Evolutionary conservation across 345 rosid genomes (phyloP).

Genomic region (Noccaea bulbosa): DNA sequence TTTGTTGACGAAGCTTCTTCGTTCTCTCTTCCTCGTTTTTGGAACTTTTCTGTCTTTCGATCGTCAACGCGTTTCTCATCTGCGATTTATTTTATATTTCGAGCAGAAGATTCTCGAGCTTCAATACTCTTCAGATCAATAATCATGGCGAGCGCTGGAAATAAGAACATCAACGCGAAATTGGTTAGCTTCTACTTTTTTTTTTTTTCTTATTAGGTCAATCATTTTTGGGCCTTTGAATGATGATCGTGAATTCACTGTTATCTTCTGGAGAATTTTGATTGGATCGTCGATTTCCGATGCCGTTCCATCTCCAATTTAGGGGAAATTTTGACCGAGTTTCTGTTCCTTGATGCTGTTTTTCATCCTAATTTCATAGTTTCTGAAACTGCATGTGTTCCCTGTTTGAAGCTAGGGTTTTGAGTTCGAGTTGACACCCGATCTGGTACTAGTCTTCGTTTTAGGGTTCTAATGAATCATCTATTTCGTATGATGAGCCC

Average conservation of each 20-base stretch:
- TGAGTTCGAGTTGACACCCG: slow-evolving; percentile 28
- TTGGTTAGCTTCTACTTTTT: slow-evolving; percentile 26
- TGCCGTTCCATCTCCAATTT: slow-evolving; percentile 15
- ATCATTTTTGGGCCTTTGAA: background rate
- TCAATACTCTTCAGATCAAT: slow-evolving; percentile 23
- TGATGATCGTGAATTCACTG: slow-evolving; percentile 10
- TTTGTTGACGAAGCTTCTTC: slow-evolving; percentile 33
- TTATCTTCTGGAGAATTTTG: slow-evolving; percentile 4
- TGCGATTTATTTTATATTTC: slow-evolving; percentile 4
- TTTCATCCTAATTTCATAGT: background rate
- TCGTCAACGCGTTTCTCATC: slow-evolving; percentile 27
- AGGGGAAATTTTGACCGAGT: background rate
- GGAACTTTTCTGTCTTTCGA: slow-evolving; percentile 19
- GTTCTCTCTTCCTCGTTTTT: slow-evolving; percentile 31
- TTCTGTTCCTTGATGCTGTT: background rate
- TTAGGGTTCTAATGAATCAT: no score
- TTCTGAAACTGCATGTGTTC: background rate
- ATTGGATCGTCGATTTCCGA: slow-evolving; percentile 22
- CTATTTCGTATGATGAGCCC: no score
- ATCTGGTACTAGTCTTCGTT: slow-evolving; percentile 8
- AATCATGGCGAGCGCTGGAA: slow-evolving; percentile 43
- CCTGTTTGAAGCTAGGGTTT: slow-evolving; percentile 30
- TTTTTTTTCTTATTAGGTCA: background rate
- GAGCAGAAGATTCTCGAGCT: slow-evolving; percentile 19
- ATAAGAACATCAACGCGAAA: slow-evolving; percentile 49